These are phyloP conservation scores for Oemleria cerasiformis DNA, from an alignment of 306 rosid species.

Conservation along the genomic window DNA sequence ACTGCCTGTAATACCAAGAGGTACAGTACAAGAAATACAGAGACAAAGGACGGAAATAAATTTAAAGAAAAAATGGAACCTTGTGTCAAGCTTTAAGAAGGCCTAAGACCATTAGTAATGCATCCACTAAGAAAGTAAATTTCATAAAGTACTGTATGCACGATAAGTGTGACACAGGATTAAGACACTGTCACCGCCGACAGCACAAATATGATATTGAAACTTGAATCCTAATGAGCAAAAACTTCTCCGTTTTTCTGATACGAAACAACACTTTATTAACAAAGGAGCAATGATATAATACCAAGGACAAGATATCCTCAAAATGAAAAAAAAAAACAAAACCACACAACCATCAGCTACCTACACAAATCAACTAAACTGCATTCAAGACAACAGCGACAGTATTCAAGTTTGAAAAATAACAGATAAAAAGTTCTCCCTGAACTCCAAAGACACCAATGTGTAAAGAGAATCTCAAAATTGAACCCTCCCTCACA, in stretches of 20 bases:
- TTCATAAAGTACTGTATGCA: no score
- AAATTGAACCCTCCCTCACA: no score
- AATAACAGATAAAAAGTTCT: no score
- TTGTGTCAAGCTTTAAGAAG: neutral
- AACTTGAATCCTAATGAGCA: neutral
- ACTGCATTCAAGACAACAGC: neutral
- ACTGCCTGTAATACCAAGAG: neutral
- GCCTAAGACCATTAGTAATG: slow-evolving; percentile 7
- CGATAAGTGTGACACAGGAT: neutral
- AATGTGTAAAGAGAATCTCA: no score
- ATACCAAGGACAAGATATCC: neutral
- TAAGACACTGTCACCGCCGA: neutral
- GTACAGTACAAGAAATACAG: neutral
- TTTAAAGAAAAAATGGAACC: neutral
- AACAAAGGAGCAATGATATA: neutral
- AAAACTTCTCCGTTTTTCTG: neutral
- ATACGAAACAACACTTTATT: no score
- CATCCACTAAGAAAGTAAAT: no score
- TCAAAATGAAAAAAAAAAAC: neutral
- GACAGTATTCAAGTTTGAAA: no score
- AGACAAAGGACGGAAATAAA: neutral
- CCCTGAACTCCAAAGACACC: no score
- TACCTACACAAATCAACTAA: neutral
- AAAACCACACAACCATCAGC: neutral
- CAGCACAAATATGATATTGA: slow-evolving; percentile 2